Evolutionary conservation across 2,329 filamentous ascomycete species (phyloP).

Genomic region (Ascochyta pisi): DNA sequence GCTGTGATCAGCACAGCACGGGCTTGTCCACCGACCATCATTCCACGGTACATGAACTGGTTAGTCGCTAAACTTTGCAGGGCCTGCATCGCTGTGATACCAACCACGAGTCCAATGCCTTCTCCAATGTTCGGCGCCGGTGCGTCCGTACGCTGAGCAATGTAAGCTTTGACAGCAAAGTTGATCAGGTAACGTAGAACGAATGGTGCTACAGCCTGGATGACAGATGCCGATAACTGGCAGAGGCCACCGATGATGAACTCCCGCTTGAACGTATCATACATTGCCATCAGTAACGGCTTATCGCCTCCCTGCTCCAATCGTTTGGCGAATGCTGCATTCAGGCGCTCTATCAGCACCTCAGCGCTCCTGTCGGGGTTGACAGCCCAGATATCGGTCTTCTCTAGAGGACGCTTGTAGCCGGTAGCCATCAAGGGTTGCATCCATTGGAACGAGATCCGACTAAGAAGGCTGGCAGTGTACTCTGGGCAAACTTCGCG

Average conservation of each 20-base stretch:
- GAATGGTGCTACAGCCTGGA: slow-evolving; percentile 83
- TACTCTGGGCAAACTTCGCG: slow-evolving; percentile 70
- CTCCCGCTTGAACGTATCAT: slow-evolving; percentile 84
- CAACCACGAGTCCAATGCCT: slow-evolving; percentile 83
- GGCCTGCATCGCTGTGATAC: slow-evolving; percentile 85
- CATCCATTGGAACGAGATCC: slow-evolving; percentile 89
- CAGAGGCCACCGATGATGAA: slow-evolving; percentile 85
- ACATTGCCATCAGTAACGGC: slow-evolving; percentile 79
- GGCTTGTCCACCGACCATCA: slow-evolving; percentile 86
- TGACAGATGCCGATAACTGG: slow-evolving; percentile 72
- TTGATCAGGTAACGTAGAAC: slow-evolving; percentile 84
- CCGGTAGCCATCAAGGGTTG: slow-evolving; percentile 81
- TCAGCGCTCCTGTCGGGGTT: slow-evolving; percentile 81
- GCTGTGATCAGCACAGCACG: slow-evolving; percentile 82
- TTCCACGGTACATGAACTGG: slow-evolving; percentile 91
- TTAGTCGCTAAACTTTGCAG: slow-evolving; percentile 81
- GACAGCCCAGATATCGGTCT: slow-evolving; percentile 86
- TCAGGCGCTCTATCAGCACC: slow-evolving; percentile 70
- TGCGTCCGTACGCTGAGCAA: slow-evolving; percentile 61
- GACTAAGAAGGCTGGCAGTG: slow-evolving; percentile 75
- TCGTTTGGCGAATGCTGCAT: slow-evolving; percentile 73
- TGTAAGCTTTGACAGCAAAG: slow-evolving; percentile 81
- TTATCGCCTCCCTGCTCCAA: slow-evolving; percentile 71
- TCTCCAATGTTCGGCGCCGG: slow-evolving; percentile 72
- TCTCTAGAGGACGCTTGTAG: slow-evolving; percentile 82